Conservation (phyloP, 2,329 filamentous ascomycete species). For the Plectosphaerella sp. region DNA sequence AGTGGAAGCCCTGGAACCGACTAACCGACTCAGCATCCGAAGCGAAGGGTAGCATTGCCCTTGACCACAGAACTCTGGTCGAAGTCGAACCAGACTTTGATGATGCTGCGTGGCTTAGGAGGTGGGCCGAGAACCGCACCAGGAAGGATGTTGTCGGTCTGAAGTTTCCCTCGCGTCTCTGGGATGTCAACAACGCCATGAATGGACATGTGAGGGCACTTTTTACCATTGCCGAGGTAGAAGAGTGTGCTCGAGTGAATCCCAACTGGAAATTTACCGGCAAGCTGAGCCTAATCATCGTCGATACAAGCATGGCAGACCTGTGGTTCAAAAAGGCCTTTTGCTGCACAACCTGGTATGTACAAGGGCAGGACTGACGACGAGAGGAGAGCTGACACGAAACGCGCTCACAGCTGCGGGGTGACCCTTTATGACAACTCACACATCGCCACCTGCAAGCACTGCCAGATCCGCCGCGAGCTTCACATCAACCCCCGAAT, state of each 20-base stretch:
- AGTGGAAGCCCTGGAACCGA: conserved; percentile 7
- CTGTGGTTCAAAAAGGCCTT: conserved; percentile 25
- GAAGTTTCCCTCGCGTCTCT: conserved; percentile 36
- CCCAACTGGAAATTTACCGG: conserved; percentile 29
- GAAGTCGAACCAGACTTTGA: conserved; percentile 50
- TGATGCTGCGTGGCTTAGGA: conserved; percentile 49
- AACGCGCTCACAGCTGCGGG: conserved; percentile 37
- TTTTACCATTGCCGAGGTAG: conserved; percentile 37
- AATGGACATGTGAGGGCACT: conserved; percentile 26
- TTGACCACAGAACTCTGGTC: conserved; percentile 40
- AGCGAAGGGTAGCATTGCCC: conserved; percentile 12
- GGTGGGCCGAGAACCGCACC: conserved; percentile 39
- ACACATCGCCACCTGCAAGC: conserved; percentile 27
- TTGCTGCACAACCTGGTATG: conserved; percentile 37
- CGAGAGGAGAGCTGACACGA: background rate
- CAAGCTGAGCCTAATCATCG: conserved; percentile 29
- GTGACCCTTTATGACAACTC: conserved; percentile 49
- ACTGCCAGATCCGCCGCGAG: conserved; percentile 23
- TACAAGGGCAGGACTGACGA: background rate
- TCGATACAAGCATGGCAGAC: conserved; percentile 23
- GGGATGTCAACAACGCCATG: conserved; percentile 27
- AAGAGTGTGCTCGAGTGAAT: conserved; percentile 31
- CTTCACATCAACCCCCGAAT: conserved; percentile 35
- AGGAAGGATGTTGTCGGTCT: conserved; percentile 46
- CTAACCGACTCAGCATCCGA: background rate